Conservation (phyloP, 139 green algal species). For the Deuterostichococcus epilithicus region DNA sequence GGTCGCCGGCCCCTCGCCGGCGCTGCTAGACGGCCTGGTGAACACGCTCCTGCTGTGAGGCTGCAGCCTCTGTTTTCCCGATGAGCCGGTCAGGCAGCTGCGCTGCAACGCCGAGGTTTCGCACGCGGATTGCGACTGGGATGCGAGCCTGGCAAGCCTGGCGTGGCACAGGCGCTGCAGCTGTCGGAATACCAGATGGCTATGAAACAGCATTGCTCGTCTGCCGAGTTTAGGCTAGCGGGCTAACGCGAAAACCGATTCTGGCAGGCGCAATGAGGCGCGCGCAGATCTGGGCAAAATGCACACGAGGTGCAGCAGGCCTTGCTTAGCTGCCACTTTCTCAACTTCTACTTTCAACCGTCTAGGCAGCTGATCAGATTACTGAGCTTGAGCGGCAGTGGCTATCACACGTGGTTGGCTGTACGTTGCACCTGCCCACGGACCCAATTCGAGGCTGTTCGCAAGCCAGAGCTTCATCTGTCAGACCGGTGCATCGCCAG, state of each 20-base stretch:
- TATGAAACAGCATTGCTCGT: not conserved
- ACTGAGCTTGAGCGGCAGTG: too few relatives aligned
- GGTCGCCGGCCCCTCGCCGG: not conserved
- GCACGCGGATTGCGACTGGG: not conserved
- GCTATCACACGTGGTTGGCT: too few relatives aligned
- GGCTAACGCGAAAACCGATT: not conserved
- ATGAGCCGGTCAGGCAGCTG: not conserved
- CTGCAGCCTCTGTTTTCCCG: not conserved
- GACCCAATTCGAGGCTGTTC: too few relatives aligned
- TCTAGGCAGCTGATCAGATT: not conserved
- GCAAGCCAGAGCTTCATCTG: too few relatives aligned
- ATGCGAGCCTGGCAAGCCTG: too few relatives aligned
- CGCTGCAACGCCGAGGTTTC: not conserved
- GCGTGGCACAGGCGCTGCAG: not conserved
- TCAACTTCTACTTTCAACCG: not conserved
- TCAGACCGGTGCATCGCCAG: too few relatives aligned
- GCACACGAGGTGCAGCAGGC: not conserved
- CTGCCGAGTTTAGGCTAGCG: not conserved
- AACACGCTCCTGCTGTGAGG: not conserved
- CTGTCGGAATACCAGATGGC: not conserved
- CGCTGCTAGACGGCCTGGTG: not conserved
- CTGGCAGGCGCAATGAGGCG: too few relatives aligned
- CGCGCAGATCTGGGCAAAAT: too few relatives aligned
- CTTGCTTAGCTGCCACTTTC: conserved; percentile 1
- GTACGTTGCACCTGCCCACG: too few relatives aligned